A percentile compares a stretch with the other conserved stretches of the same genome.
Conservation (phyloP, 768 basidiomycete species). For the Kwoniella newhampshirensis region DNA sequence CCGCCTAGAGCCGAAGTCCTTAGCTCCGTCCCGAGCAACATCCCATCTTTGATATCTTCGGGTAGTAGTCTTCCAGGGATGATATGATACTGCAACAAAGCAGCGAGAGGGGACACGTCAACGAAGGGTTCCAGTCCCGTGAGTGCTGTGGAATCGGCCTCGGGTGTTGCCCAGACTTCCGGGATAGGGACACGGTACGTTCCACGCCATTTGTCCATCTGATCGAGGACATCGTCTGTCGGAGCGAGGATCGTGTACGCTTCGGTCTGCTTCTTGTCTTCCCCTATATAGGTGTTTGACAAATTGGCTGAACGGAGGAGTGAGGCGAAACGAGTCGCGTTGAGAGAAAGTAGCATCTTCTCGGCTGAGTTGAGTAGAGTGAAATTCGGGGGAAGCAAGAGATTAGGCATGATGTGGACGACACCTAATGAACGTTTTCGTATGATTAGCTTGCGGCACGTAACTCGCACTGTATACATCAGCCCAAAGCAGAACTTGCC, state of each 20-base stretch:
- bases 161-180: constrained; percentile 6
- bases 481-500: constrained; percentile 49
- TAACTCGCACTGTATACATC: not conserved
- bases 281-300: constrained; percentile 52
- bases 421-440: constrained; percentile 59
- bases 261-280: constrained; percentile 30
- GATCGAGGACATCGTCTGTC: constrained; percentile 72
- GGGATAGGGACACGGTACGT: constrained; percentile 11
- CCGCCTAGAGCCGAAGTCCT: constrained; percentile 46
- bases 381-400: constrained; percentile 73
- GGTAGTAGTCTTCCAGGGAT: constrained; percentile 75
- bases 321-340: constrained; percentile 86
- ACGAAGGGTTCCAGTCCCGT: constrained; percentile 59
- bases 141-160: not conserved
- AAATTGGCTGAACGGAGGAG: constrained; percentile 82
- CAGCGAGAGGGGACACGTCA: constrained; percentile 59
- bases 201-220: constrained; percentile 36
- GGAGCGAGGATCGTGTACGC: constrained; percentile 90
- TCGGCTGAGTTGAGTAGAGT: constrained; percentile 79
- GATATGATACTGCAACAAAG: constrained; percentile 83
- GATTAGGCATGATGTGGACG: constrained; percentile 78
- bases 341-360: constrained; percentile 87
- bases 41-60: constrained; percentile 68
- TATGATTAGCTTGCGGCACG: not conserved
- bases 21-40: constrained; percentile 77